A percentile compares a stretch with the other conserved stretches of the same genome.
Evolutionary conservation across 371 early-diverging fungal species (phyloP).

Genomic region (Mortierella sp.): DNA sequence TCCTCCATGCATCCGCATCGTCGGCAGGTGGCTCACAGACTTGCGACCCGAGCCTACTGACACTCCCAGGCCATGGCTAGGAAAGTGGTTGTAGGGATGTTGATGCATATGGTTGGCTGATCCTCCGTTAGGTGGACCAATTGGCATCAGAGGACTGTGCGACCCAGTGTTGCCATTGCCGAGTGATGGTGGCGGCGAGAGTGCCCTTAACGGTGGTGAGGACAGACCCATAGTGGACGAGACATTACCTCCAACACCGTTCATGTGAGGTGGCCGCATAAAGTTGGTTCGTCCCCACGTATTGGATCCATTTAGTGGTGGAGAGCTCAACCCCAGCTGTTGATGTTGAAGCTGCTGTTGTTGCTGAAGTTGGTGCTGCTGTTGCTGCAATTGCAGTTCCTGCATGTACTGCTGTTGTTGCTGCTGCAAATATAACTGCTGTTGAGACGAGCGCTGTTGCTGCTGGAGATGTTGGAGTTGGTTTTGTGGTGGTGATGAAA

Average conservation of each 20-base stretch:
- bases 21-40: slow-evolving; percentile 45
- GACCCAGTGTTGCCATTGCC: slow-evolving; percentile 31
- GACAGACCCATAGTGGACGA: slow-evolving; percentile 25
- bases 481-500: slow-evolving; percentile 25
- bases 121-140: slow-evolving; percentile 31
- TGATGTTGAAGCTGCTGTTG: slow-evolving; percentile 29
- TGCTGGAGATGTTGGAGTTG: slow-evolving; percentile 31
- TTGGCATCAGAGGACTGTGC: slow-evolving; percentile 32
- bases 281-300: slow-evolving; percentile 43
- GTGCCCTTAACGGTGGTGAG: slow-evolving; percentile 31
- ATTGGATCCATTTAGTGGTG: slow-evolving; percentile 38
- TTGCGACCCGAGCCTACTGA: slow-evolving; percentile 48
- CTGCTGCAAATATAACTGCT: slow-evolving; percentile 10
- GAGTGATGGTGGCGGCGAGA: slow-evolving; percentile 36
- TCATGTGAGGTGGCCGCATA: slow-evolving; percentile 43
- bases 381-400: slow-evolving; percentile 28
- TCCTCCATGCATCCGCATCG: slow-evolving; percentile 20
- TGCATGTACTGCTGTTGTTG: slow-evolving; percentile 38
- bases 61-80: slow-evolving; percentile 28
- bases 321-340: slow-evolving; percentile 46
- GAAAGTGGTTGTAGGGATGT: slow-evolving; percentile 22
- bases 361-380: slow-evolving; percentile 28
- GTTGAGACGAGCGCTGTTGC: slow-evolving; percentile 14
- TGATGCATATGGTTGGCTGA: slow-evolving; percentile 19
- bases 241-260: slow-evolving; percentile 9